A percentile compares a stretch with the other conserved stretches of the same genome.
Evolutionary conservation across 208 protist genomes (phyloP).

Genomic region (Blechomonas ayalai): DNA sequence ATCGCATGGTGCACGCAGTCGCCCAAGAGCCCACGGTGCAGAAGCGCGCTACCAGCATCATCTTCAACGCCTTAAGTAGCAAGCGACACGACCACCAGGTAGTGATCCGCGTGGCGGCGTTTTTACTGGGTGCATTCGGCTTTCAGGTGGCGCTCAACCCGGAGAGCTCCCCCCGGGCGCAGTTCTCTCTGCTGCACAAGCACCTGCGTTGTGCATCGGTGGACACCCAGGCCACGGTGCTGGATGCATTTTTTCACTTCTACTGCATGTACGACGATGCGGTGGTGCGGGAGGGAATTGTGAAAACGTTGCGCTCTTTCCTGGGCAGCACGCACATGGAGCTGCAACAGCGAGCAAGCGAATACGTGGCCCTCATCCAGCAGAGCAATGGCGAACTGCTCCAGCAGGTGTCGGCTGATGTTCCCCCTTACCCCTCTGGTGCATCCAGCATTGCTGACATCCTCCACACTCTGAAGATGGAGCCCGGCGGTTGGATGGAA

Average conservation of each 20-base stretch:
- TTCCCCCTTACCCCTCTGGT: slow-evolving; percentile 46
- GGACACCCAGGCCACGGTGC: slow-evolving; percentile 85
- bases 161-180: slow-evolving; percentile 57
- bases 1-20: slow-evolving; percentile 93
- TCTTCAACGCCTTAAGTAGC: slow-evolving; percentile 45
- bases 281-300: slow-evolving; percentile 56
- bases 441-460: background rate
- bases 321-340: slow-evolving; percentile 87
- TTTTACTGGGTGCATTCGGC: slow-evolving; percentile 97
- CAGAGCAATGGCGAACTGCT: slow-evolving; percentile 49
- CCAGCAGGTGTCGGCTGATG: slow-evolving; percentile 56
- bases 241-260: slow-evolving; percentile 95
- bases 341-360: slow-evolving; percentile 95
- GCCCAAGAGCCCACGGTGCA: slow-evolving; percentile 95
- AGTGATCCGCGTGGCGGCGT: slow-evolving; percentile 71
- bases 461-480: background rate
- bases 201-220: slow-evolving; percentile 59
- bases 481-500: background rate
- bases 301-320: slow-evolving; percentile 66
- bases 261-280: slow-evolving; percentile 91
- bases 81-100: slow-evolving; percentile 30
- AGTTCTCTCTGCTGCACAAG: slow-evolving; percentile 79
- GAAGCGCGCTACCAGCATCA: slow-evolving; percentile 88
- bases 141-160: slow-evolving; percentile 93
- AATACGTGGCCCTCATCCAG: slow-evolving; percentile 91